Evolutionary conservation across 2,329 filamentous ascomycete species (phyloP).

Genomic region (Alternaria consortialis): DNA sequence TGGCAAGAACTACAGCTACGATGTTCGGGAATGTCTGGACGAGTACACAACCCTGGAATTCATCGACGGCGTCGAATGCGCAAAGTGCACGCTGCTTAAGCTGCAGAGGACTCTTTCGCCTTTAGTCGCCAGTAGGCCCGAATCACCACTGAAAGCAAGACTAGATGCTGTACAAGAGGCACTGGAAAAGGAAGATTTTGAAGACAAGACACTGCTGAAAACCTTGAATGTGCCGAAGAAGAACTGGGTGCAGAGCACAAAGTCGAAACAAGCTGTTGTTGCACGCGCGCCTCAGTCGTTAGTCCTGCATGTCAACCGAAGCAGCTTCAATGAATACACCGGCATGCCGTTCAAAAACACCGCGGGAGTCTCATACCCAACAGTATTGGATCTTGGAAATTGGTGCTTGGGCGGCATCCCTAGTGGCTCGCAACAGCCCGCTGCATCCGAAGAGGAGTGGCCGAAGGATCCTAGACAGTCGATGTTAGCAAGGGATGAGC

Average conservation of each 20-base stretch:
- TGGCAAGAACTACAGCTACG: conserved; percentile 68
- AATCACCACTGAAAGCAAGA: conserved; percentile 60
- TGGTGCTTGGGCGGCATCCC: conserved; percentile 78
- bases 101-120: conserved; percentile 54
- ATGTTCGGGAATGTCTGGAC: conserved; percentile 81
- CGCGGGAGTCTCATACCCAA: conserved; percentile 79
- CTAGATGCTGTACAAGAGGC: conserved; percentile 74
- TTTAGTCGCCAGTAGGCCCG: conserved; percentile 41
- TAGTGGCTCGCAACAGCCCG: conserved; percentile 36
- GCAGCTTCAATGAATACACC: conserved; percentile 85
- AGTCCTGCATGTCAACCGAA: conserved; percentile 89
- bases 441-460: conserved; percentile 70
- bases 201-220: conserved; percentile 60
- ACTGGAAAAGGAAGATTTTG: conserved; percentile 80
- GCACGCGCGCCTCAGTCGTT: conserved; percentile 82
- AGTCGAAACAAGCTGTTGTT: conserved; percentile 88
- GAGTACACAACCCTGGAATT: conserved; percentile 84
- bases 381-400: conserved; percentile 75
- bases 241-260: conserved; percentile 77
- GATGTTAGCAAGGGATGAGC: conserved; percentile 68
- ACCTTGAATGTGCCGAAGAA: conserved; percentile 62
- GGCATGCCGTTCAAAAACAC: conserved; percentile 85
- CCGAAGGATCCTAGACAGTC: conserved; percentile 71
- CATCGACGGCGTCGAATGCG: conserved; percentile 90
- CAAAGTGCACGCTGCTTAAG: conserved; percentile 82